Percentiles rank a stretch among this genome's conserved stretches.
These are phyloP conservation scores for Yarrowia sp. DNA, from an alignment of 805 yeast genomes.

Conservation along the genomic window DNA sequence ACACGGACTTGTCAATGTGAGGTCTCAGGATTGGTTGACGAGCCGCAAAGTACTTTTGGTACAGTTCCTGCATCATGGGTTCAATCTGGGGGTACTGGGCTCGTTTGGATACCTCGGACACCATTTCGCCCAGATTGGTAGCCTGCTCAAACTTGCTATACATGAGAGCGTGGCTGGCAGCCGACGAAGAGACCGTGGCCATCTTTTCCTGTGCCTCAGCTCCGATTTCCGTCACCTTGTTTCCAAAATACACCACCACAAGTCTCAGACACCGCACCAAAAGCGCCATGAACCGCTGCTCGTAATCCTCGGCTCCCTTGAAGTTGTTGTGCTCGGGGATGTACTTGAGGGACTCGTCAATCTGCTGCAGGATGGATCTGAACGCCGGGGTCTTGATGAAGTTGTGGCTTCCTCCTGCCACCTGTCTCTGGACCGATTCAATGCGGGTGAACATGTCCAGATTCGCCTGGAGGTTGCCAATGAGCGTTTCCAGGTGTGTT, in stretches of 20 bases:
- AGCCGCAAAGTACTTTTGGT: conserved; percentile 64
- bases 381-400: conserved; percentile 52
- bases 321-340: conserved; percentile 63
- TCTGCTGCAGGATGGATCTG: conserved; percentile 58
- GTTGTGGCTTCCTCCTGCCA: conserved; percentile 34
- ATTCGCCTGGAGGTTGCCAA: conserved; percentile 56
- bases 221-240: conserved; percentile 50
- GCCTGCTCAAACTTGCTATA: conserved; percentile 66
- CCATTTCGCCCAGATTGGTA: conserved; percentile 51
- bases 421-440: conserved; percentile 58
- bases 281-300: conserved; percentile 79
- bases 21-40: conserved; percentile 60
- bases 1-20: conserved; percentile 53
- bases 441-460: conserved; percentile 71
- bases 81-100: conserved; percentile 60
- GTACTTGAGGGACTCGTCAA: conserved; percentile 74
- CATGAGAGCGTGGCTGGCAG: conserved; percentile 56
- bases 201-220: conserved; percentile 23
- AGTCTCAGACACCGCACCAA: conserved; percentile 80
- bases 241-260: conserved; percentile 67
- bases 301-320: conserved; percentile 72
- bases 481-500: conserved; percentile 53
- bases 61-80: conserved; percentile 72
- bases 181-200: conserved; percentile 38
- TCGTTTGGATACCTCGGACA: conserved; percentile 53